Percentiles rank a stretch among this genome's conserved stretches.
These are phyloP conservation scores for Quercus alba DNA, from an alignment of 306 rosid genomes.

Conservation along the genomic window DNA sequence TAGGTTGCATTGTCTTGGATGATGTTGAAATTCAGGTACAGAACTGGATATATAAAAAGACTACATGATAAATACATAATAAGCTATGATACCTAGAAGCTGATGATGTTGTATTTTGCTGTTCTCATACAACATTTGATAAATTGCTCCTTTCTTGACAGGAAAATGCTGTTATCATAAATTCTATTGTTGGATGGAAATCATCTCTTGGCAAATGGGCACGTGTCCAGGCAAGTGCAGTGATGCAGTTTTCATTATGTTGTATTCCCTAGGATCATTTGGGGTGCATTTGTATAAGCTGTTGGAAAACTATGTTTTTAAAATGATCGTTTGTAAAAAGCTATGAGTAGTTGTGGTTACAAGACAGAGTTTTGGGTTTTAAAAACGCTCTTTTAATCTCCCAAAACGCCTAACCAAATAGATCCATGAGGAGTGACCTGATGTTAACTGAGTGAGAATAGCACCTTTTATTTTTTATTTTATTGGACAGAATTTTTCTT, in stretches of 20 bases:
- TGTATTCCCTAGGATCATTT: background rate
- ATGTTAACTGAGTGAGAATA: background rate
- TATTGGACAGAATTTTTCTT: background rate
- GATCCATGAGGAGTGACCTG: background rate
- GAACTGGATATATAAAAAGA: background rate
- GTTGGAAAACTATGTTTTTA: no score
- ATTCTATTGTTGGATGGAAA: slow-evolving; percentile 97
- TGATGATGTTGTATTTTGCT: background rate
- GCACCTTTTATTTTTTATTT: background rate
- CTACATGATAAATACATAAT: background rate
- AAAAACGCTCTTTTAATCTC: no score
- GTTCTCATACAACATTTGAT: background rate
- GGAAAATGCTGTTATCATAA: slow-evolving; percentile 87
- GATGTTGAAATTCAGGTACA: slow-evolving; percentile 87
- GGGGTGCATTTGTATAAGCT: no score
- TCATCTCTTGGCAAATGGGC: slow-evolving; percentile 90
- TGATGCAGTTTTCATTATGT: background rate
- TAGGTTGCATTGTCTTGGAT: slow-evolving; percentile 80
- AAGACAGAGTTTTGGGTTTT: no score
- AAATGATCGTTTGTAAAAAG: no score
- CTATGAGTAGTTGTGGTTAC: no score
- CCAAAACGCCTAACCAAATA: no score
- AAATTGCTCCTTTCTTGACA: slow-evolving; percentile 23
- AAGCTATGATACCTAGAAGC: background rate
- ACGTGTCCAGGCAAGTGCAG: slow-evolving; percentile 75